A percentile compares a stretch with the other conserved stretches of the same genome.
Evolutionary conservation across 139 green algal genomes (phyloP).

Genomic region (Marvania coccoides): DNA sequence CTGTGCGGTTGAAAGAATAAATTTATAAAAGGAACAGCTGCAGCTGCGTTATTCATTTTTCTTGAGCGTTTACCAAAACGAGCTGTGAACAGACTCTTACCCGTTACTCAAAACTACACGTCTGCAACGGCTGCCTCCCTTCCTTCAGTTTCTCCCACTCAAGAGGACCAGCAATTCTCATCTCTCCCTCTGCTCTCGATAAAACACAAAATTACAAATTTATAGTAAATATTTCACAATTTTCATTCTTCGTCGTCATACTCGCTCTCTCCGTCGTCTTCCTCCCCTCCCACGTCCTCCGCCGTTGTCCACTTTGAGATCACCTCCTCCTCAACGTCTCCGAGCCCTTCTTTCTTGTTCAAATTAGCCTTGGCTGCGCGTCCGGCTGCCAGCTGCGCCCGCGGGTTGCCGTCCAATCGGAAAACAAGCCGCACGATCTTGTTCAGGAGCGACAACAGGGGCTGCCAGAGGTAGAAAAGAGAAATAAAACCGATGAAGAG

Average conservation of each 20-base stretch:
- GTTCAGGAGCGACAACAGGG: constrained; percentile 4
- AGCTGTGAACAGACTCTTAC: too few relatives aligned
- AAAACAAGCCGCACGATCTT: constrained; percentile 11
- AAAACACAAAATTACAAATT: too few relatives aligned
- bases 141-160: neutral
- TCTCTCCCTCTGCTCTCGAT: too few relatives aligned
- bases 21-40: too few relatives aligned
- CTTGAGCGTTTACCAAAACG: too few relatives aligned
- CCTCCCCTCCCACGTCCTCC: neutral
- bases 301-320: constrained; percentile 20
- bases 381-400: neutral
- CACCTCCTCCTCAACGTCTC: constrained; percentile 27
- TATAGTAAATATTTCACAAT: too few relatives aligned
- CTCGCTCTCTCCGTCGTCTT: constrained; percentile 4
- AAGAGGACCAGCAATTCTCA: too few relatives aligned
- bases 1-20: too few relatives aligned
- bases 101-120: too few relatives aligned
- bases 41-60: too few relatives aligned
- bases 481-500: constrained; percentile 10
- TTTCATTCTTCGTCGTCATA: too few relatives aligned
- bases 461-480: constrained; percentile 6
- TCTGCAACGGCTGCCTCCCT: neutral
- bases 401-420: constrained; percentile 20
- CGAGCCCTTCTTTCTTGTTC: constrained; percentile 12
- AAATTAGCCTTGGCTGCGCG: constrained; percentile 12